Percentiles rank a stretch among this genome's conserved stretches.
Conservation (phyloP, 2,329 filamentous ascomycete genomes). For the Huntiella moniliformis region DNA sequence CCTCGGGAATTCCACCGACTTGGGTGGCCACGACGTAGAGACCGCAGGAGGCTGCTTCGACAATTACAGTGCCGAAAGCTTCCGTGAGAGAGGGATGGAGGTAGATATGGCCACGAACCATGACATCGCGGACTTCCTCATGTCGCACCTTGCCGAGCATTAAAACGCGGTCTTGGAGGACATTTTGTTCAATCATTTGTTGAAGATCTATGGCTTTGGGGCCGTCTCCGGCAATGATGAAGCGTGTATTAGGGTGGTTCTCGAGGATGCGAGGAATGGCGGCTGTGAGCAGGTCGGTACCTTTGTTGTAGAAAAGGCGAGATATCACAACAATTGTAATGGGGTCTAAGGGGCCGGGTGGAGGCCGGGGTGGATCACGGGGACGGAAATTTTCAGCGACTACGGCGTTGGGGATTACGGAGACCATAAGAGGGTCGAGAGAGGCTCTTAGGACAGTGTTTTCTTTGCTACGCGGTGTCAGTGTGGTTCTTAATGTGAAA, state of each 20-base stretch:
- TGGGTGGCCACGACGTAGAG: conserved; percentile 93
- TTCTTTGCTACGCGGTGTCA: conserved; percentile 50
- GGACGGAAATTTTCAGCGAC: conserved; percentile 92
- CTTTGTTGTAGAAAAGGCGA: conserved; percentile 96
- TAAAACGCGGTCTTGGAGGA: conserved; percentile 81
- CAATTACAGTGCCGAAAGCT: conserved; percentile 93
- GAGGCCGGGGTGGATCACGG: conserved; percentile 37
- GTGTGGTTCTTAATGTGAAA: neutral
- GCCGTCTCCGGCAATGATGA: conserved; percentile 88
- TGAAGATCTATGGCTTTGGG: conserved; percentile 96
- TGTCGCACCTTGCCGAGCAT: conserved; percentile 84
- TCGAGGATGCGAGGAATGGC: conserved; percentile 85
- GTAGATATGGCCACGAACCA: conserved; percentile 93
- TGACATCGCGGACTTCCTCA: conserved; percentile 91
- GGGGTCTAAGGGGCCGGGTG: conserved; percentile 62
- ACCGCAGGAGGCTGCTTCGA: conserved; percentile 89
- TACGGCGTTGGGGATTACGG: conserved; percentile 85
- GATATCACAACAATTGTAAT: conserved; percentile 97
- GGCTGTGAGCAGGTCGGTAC: conserved; percentile 89
- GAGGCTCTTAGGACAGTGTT: conserved; percentile 92
- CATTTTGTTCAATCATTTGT: conserved; percentile 92
- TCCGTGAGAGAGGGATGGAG: conserved; percentile 89
- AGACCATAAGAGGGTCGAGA: conserved; percentile 89
- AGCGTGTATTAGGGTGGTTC: conserved; percentile 78
- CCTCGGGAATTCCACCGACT: conserved; percentile 91